Evolutionary conservation across 1,139 yeast genomes (phyloP).

Genomic region (Yamadazyma spencermartinsiae): DNA sequence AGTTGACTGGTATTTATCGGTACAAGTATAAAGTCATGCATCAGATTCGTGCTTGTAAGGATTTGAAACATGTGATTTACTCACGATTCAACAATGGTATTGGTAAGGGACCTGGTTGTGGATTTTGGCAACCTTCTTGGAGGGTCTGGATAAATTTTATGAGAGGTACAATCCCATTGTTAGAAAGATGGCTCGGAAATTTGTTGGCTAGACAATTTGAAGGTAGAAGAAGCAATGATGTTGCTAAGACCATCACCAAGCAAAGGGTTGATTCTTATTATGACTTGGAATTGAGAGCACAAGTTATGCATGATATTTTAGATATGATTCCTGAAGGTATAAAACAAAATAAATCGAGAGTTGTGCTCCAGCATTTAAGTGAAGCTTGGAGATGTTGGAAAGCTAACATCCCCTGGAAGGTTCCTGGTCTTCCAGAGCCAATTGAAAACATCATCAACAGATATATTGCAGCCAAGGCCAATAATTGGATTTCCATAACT

Average conservation of each 20-base stretch:
- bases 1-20: slow-evolving; percentile 92
- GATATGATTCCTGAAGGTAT: slow-evolving; percentile 98
- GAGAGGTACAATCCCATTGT: slow-evolving; percentile 88
- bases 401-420: slow-evolving; percentile 97
- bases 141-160: slow-evolving; percentile 91
- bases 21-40: slow-evolving; percentile 98
- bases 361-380: slow-evolving; percentile 88
- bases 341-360: slow-evolving; percentile 81
- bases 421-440: slow-evolving; percentile 93
- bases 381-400: slow-evolving; percentile 99
- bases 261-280: slow-evolving; percentile 95
- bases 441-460: slow-evolving; percentile 82
- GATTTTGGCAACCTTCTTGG: slow-evolving; percentile 99
- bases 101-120: slow-evolving; percentile 99
- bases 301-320: slow-evolving; percentile 91
- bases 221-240: slow-evolving; percentile 90
- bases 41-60: slow-evolving; percentile 94
- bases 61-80: slow-evolving; percentile 87
- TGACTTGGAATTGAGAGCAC: slow-evolving; percentile 89
- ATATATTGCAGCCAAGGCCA: slow-evolving; percentile 93
- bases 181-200: slow-evolving; percentile 95
- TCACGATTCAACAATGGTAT: slow-evolving; percentile 75
- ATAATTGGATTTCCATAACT: slow-evolving; percentile 94
- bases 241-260: slow-evolving; percentile 91
- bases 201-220: slow-evolving; percentile 90